Percentiles rank a stretch among this genome's conserved stretches.
These are phyloP conservation scores for Boletus reticulatus DNA, from an alignment of 768 basidiomycete genomes.

Conservation along the genomic window DNA sequence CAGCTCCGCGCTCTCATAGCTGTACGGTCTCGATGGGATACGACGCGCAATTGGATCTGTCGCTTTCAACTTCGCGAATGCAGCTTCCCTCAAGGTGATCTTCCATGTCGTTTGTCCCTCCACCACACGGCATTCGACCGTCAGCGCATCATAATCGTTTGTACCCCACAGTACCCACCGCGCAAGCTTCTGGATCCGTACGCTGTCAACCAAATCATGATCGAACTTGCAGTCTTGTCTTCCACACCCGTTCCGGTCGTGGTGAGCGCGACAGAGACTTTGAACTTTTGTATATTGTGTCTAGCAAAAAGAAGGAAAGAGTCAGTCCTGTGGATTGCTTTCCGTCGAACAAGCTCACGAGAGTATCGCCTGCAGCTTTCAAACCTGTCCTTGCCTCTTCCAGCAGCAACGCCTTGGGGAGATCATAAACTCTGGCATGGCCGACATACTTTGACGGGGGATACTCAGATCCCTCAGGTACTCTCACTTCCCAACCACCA, in stretches of 20 bases:
- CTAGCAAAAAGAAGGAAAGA: not conserved
- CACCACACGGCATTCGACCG: conserved; percentile 14
- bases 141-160: conserved; percentile 9
- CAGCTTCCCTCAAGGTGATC: conserved; percentile 14
- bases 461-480: not conserved
- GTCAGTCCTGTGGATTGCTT: not conserved
- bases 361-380: conserved; percentile 4
- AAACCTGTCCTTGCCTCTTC: conserved; percentile 6
- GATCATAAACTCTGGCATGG: not conserved
- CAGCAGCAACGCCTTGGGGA: conserved; percentile 9
- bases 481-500: conserved; percentile 7
- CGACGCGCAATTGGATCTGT: conserved; percentile 8
- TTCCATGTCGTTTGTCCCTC: conserved; percentile 12
- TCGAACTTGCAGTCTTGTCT: conserved; percentile 16
- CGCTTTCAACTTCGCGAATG: conserved; percentile 4
- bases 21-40: conserved; percentile 12
- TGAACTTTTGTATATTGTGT: conserved; percentile 10
- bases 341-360: not conserved
- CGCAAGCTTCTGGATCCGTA: conserved; percentile 12
- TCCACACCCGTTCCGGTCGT: conserved; percentile 4
- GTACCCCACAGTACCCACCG: not conserved
- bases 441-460: not conserved
- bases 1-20: conserved; percentile 10
- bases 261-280: conserved; percentile 15
- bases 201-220: conserved; percentile 15